phyloP scores from a whole-genome alignment of 345 rosid species.

The Moricandia arvensis region DNA sequence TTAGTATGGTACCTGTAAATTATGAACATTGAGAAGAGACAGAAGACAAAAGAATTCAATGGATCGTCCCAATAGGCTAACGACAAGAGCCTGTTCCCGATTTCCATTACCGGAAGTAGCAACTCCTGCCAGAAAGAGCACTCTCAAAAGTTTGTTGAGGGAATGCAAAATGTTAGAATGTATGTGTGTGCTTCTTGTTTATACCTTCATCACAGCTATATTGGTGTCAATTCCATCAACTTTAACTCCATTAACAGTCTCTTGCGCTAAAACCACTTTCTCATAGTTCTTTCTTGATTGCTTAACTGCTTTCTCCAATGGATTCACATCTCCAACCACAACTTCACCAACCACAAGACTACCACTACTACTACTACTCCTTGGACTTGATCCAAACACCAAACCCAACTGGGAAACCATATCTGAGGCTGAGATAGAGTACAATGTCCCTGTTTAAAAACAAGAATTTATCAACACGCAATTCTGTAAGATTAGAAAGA shows the following conservation, averaged over 20 bases:
- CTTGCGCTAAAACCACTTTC: constrained; percentile 74
- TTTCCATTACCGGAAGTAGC: constrained; percentile 62
- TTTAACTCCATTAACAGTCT: constrained; percentile 86
- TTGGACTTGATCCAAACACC: constrained; percentile 62
- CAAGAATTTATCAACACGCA: background rate
- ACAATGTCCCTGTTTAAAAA: constrained; percentile 36
- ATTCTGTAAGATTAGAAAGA: background rate
- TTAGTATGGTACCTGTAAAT: constrained; percentile 56
- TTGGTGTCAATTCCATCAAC: constrained; percentile 94
- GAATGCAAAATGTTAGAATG: background rate
- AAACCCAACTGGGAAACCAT: constrained; percentile 81
- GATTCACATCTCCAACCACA: constrained; percentile 80
- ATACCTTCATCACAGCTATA: constrained; percentile 96
- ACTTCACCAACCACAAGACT: constrained; percentile 73
- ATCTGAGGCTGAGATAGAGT: constrained; percentile 62
- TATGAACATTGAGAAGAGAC: constrained; percentile 56
- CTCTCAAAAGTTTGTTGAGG: background rate
- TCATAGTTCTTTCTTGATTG: constrained; percentile 77
- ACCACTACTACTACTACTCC: constrained; percentile 38
- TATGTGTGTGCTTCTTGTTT: background rate
- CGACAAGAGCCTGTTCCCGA: constrained; percentile 60
- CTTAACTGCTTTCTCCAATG: constrained; percentile 72
- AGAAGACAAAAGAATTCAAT: constrained; percentile 64
- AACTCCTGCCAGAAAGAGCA: constrained; percentile 55
- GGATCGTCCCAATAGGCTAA: constrained; percentile 77